Percentiles rank a stretch among this genome's conserved stretches.
Evolutionary conservation across 2,329 filamentous ascomycete species (phyloP).

Genomic region (Colletotrichum costaricense): DNA sequence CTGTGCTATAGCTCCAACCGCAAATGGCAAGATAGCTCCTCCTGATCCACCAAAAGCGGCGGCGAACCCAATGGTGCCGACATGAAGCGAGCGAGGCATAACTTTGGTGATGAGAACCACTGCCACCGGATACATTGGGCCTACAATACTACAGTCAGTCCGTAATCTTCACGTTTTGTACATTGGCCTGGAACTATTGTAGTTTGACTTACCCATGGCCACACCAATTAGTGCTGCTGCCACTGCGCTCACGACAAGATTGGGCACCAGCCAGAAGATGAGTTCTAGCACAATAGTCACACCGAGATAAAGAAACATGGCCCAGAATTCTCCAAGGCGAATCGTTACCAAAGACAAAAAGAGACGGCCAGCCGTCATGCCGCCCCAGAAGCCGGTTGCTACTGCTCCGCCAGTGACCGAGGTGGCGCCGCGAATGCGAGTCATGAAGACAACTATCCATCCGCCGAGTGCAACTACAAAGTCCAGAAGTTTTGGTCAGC

Average conservation of each 20-base stretch:
- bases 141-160: conserved; percentile 44
- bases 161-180: not conserved
- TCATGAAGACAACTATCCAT: conserved; percentile 89
- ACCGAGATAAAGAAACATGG: conserved; percentile 65
- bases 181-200: conserved; percentile 50
- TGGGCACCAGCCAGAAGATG: conserved; percentile 84
- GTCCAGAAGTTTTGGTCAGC: not conserved
- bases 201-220: not conserved
- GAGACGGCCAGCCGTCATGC: conserved; percentile 80
- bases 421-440: conserved; percentile 75
- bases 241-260: conserved; percentile 62
- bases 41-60: conserved; percentile 81
- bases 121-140: conserved; percentile 81
- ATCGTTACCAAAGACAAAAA: conserved; percentile 82
- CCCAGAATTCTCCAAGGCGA: conserved; percentile 50
- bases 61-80: conserved; percentile 83
- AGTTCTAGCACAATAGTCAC: conserved; percentile 74
- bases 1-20: conserved; percentile 75
- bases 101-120: conserved; percentile 80
- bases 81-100: conserved; percentile 78
- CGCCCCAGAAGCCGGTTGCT: conserved; percentile 86
- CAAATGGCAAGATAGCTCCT: conserved; percentile 74
- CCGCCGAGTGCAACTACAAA: conserved; percentile 71
- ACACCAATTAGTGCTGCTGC: not conserved
- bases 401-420: conserved; percentile 80